Conservation (phyloP, 1,139 yeast species). For the Citeromyces hawaiiensis region DNA sequence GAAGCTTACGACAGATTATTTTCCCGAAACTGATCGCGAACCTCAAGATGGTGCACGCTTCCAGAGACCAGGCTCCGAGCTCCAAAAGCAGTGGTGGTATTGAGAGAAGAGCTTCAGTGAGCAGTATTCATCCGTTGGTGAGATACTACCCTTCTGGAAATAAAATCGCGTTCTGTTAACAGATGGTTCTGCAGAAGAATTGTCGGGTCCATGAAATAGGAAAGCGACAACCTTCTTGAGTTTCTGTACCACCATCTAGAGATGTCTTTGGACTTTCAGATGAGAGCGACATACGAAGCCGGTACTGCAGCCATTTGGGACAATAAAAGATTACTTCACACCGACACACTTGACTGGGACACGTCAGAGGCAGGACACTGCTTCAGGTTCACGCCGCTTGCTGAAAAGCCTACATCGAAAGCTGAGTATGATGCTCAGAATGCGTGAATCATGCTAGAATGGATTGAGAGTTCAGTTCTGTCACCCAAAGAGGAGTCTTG, state of each 20-base stretch:
- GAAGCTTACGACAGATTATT: constrained; percentile 63
- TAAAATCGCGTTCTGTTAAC: constrained; percentile 42
- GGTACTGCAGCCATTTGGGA: constrained; percentile 63
- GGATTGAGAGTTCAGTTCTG: no score
- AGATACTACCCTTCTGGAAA: constrained; percentile 60
- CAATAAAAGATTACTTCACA: constrained; percentile 49
- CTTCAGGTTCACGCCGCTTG: constrained; percentile 55
- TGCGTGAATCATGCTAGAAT: no score
- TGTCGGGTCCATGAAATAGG: constrained; percentile 52
- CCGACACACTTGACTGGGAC: constrained; percentile 54
- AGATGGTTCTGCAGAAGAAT: constrained; percentile 51
- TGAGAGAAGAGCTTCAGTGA: constrained; percentile 49
- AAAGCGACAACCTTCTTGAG: constrained; percentile 39
- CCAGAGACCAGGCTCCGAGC: constrained; percentile 51
- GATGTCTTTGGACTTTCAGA: constrained; percentile 35
- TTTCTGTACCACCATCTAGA: constrained; percentile 40
- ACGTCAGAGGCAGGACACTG: constrained; percentile 47
- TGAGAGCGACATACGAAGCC: constrained; percentile 43
- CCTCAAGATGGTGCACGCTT: constrained; percentile 53
- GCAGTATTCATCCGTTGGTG: constrained; percentile 50
- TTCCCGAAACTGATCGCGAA: constrained; percentile 44
- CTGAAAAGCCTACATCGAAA: constrained; percentile 24
- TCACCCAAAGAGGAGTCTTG: no score
- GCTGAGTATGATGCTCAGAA: constrained; percentile 11
- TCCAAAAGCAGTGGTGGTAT: constrained; percentile 41